Evolutionary conservation across 2,329 filamentous ascomycete species (phyloP).

Genomic region (Penicillium occitanis): DNA sequence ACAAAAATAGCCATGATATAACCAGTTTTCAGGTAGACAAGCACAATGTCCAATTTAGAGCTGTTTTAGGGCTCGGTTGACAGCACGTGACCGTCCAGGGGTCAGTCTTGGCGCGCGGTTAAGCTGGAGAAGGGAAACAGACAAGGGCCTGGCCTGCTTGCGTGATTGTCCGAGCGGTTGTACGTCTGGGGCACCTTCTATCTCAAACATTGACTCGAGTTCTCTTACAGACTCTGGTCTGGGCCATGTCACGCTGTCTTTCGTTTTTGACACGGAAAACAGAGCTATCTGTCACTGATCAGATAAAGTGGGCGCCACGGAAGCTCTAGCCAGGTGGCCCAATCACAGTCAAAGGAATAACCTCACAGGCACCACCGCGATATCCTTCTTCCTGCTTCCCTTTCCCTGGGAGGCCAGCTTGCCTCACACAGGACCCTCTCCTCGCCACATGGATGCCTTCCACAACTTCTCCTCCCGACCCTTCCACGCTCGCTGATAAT

Average conservation of each 20-base stretch:
- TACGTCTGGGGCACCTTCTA: background rate
- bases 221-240: background rate
- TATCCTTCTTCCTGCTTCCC: conserved; percentile 2
- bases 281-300: background rate
- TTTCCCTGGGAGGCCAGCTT: conserved; percentile 31
- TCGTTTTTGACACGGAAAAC: background rate
- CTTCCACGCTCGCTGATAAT: conserved; percentile 18
- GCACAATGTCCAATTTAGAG: background rate
- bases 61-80: background rate
- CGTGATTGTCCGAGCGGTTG: background rate
- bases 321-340: conserved; percentile 2
- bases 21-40: background rate
- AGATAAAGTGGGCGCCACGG: conserved; percentile 1
- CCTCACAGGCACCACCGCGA: conserved; percentile 11
- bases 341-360: conserved; percentile 13
- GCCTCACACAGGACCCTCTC: conserved; percentile 15
- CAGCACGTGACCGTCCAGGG: background rate
- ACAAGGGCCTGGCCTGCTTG: background rate
- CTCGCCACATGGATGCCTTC: conserved; percentile 23
- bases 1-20: too few species aligned
- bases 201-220: background rate
- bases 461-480: conserved; percentile 14
- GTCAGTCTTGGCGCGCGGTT: background rate
- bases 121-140: background rate
- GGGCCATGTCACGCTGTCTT: background rate